These are phyloP conservation scores for Aspergillus sp. DNA, from an alignment of 2,329 filamentous ascomycete genomes.

Conservation along the genomic window DNA sequence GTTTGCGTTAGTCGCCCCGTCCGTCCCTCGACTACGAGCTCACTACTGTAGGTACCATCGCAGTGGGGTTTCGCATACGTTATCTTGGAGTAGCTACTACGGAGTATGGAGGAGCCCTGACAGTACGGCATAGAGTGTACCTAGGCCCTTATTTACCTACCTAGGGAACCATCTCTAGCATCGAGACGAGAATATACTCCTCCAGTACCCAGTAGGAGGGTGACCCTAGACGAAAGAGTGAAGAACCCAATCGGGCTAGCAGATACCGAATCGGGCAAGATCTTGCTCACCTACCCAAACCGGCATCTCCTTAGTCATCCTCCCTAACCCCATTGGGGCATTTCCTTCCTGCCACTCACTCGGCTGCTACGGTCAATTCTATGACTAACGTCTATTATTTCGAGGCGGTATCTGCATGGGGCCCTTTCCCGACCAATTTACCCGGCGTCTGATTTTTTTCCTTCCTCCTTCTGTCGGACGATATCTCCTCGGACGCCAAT, in stretches of 20 bases:
- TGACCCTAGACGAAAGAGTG: no score
- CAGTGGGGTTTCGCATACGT: not conserved
- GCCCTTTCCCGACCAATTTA: conserved; percentile 7
- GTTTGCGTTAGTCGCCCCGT: conserved; percentile 13
- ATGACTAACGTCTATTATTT: not conserved
- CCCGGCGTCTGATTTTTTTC: not conserved
- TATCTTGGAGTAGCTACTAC: not conserved
- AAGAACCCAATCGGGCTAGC: not conserved
- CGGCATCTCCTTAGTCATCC: conserved; percentile 5
- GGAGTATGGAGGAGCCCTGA: no score
- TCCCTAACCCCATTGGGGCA: conserved; percentile 15
- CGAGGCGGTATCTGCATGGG: not conserved
- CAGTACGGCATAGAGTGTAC: no score
- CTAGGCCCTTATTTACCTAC: no score
- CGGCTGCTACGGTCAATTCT: not conserved
- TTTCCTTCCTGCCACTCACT: conserved; percentile 13
- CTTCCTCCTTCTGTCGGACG: not conserved
- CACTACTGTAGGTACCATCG: conserved; percentile 34
- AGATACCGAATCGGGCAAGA: not conserved
- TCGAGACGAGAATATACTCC: not conserved
- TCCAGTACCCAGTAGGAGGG: no score
- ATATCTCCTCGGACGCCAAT: conserved; percentile 8
- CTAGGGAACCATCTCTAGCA: not conserved
- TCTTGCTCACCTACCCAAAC: conserved; percentile 3
- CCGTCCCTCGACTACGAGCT: conserved; percentile 10